phyloP scores from a whole-genome alignment of 768 basidiomycete species.

The Stropharia rugosoannulata region DNA sequence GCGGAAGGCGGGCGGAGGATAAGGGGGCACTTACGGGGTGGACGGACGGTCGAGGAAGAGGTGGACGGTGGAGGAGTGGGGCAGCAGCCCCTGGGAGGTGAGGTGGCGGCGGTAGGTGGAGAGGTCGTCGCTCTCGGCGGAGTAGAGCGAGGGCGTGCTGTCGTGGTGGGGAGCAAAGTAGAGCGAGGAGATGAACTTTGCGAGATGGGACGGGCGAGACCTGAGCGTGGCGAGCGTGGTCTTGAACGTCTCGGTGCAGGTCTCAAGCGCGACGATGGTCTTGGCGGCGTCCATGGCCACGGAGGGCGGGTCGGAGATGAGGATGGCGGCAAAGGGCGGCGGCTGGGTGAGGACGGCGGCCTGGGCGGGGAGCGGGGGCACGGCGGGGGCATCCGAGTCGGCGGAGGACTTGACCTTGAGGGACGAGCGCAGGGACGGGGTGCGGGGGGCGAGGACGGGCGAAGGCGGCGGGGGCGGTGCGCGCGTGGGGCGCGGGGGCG shows the following conservation, averaged over 20 bases:
- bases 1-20: neutral
- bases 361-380: slow-evolving; percentile 49
- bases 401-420: slow-evolving; percentile 33
- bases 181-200: slow-evolving; percentile 52
- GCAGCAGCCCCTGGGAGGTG: slow-evolving; percentile 52
- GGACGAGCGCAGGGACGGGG: slow-evolving; percentile 33
- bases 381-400: slow-evolving; percentile 38
- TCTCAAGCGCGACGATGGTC: slow-evolving; percentile 72
- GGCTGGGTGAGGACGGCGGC: slow-evolving; percentile 41
- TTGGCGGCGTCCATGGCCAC: slow-evolving; percentile 53
- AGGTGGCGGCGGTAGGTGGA: slow-evolving; percentile 64
- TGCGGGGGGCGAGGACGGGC: slow-evolving; percentile 17
- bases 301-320: slow-evolving; percentile 58
- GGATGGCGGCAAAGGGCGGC: slow-evolving; percentile 64
- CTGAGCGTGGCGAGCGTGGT: slow-evolving; percentile 67
- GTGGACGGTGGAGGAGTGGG: slow-evolving; percentile 51
- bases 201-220: slow-evolving; percentile 68
- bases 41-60: slow-evolving; percentile 82
- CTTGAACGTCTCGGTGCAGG: slow-evolving; percentile 61
- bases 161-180: slow-evolving; percentile 30
- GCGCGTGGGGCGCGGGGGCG: slow-evolving; percentile 35
- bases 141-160: slow-evolving; percentile 55
- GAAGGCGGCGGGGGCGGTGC: slow-evolving; percentile 24
- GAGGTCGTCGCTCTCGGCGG: slow-evolving; percentile 50
- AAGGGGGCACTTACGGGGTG: slow-evolving; percentile 59